These are phyloP conservation scores for Microstegium vimineum DNA, from an alignment of 176 grass and related monocot genomes.

Conservation along the genomic window DNA sequence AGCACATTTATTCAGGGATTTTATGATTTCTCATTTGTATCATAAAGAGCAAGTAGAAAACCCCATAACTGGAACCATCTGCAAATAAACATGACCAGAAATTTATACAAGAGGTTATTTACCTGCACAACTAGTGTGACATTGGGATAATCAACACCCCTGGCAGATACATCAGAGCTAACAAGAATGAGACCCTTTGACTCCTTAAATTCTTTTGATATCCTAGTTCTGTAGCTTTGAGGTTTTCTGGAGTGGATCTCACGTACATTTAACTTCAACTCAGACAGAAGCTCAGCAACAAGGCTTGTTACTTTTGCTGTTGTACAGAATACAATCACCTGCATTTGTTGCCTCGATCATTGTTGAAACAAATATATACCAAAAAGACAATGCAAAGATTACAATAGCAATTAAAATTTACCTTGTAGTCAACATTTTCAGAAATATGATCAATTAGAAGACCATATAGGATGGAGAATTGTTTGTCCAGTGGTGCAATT, in stretches of 20 bases:
- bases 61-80: not conserved
- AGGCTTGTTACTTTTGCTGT: constrained; percentile 94
- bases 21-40: not conserved
- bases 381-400: not conserved
- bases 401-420: constrained; percentile 28
- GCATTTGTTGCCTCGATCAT: constrained; percentile 21
- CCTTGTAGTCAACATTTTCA: constrained; percentile 89
- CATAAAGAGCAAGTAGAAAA: not conserved
- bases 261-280: constrained; percentile 85
- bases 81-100: constrained; percentile 2
- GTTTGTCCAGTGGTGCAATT: constrained; percentile 82
- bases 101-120: constrained; percentile 14
- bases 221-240: constrained; percentile 90
- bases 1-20: not conserved
- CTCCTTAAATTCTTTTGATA: constrained; percentile 97
- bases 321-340: constrained; percentile 98
- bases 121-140: constrained; percentile 98
- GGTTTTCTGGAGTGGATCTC: constrained; percentile 97
- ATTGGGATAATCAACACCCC: constrained; percentile 98
- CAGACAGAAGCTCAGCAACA: constrained; percentile 72
- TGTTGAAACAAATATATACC: not conserved
- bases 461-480: constrained; percentile 79
- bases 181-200: constrained; percentile 96
- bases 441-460: constrained; percentile 89
- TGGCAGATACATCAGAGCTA: constrained; percentile 92